Base-by-base conservation (phyloP, 2,329 filamentous ascomycete species). In the Knufia petricola region DNA sequence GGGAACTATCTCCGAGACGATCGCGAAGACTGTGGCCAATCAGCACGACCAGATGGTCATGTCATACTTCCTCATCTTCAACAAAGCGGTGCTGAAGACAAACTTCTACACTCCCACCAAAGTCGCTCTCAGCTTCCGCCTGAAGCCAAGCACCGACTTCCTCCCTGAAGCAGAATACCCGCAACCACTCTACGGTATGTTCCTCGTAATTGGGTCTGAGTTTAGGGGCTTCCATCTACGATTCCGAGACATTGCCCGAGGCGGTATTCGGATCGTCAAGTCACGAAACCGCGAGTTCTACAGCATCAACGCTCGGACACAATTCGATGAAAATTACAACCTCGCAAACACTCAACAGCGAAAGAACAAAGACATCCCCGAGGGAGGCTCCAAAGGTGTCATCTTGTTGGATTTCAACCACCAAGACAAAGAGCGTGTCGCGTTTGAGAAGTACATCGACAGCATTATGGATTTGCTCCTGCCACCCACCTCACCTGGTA, bases 361-460 rank as follows among this genome's bases (percentile, higher is more conserved):
- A 63, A 98, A 98, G 79, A 98, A 98, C 77, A 98, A 98, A 75
- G 92, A 98, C 62, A 98, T 98, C 46, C 92, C 92, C 2, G 92
- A 98, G 71, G 92, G 92, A 55, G 92, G 92, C 48, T 94, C 90
- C 61, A 98, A 98, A 74, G 92, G 92, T 71, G 92, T 98, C 50
- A 90, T 98, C 52, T 77, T 98, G 40, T 80, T 98, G 34, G 90
- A 98, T 66, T 81, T 87, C 54, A 84, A 89, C 64, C 88, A 95
- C 69, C 92, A 98, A 69, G 87, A 95, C 67, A 94, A 90, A 71
- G 84, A 84, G 15, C 79, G 77, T 41, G 88, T 94, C 54, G 90
- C 92, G 1, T 98, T 98, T 60, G 90, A 98, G 73, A 98, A 98
- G 75, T 98, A 98, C 71, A 98, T 98, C 61, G 92, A 98, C 72